Conservation (phyloP, 1,284 basidiomycete genomes). For the Salmacisia buchloeana region DNA sequence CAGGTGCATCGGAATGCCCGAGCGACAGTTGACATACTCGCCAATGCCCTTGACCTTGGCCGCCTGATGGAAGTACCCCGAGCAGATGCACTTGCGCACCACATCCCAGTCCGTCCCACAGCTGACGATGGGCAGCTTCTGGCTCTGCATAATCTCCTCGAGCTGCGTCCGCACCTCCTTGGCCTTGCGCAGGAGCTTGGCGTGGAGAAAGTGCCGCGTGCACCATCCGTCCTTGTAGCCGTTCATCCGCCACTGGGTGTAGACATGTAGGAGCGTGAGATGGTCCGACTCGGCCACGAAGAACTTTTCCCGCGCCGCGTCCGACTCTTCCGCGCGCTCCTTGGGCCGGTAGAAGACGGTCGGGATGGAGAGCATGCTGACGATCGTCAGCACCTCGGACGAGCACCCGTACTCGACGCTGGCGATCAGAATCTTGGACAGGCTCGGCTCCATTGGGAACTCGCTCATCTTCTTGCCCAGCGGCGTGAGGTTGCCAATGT, state of each 20-base stretch:
- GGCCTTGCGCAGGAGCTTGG: slow-evolving; percentile 88
- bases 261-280: slow-evolving; percentile 89
- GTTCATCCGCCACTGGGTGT: slow-evolving; percentile 95
- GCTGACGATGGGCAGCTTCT: slow-evolving; percentile 85
- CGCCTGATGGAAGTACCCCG: slow-evolving; percentile 98
- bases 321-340: slow-evolving; percentile 89
- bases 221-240: slow-evolving; percentile 86
- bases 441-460: slow-evolving; percentile 72
- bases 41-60: slow-evolving; percentile 96
- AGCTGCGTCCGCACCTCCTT: slow-evolving; percentile 93
- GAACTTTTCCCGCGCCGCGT: slow-evolving; percentile 94
- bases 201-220: slow-evolving; percentile 89
- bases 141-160: slow-evolving; percentile 97
- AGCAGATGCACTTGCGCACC: slow-evolving; percentile 92
- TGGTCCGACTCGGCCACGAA: slow-evolving; percentile 98
- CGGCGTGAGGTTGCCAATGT: slow-evolving; percentile 89
- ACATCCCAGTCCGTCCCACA: slow-evolving; percentile 93
- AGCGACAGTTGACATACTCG: slow-evolving; percentile 94
- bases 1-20: slow-evolving; percentile 75
- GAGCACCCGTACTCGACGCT: slow-evolving; percentile 90
- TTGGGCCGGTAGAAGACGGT: slow-evolving; percentile 88
- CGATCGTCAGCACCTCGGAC: slow-evolving; percentile 92
- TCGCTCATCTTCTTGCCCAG: slow-evolving; percentile 95
- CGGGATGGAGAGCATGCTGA: slow-evolving; percentile 96
- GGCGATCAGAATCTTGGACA: slow-evolving; percentile 96